Evolutionary conservation across 2,329 filamentous ascomycete genomes (phyloP), one percentile per base, ranked within the genome.

Genomic region (Aspergillus sp.): DNA sequence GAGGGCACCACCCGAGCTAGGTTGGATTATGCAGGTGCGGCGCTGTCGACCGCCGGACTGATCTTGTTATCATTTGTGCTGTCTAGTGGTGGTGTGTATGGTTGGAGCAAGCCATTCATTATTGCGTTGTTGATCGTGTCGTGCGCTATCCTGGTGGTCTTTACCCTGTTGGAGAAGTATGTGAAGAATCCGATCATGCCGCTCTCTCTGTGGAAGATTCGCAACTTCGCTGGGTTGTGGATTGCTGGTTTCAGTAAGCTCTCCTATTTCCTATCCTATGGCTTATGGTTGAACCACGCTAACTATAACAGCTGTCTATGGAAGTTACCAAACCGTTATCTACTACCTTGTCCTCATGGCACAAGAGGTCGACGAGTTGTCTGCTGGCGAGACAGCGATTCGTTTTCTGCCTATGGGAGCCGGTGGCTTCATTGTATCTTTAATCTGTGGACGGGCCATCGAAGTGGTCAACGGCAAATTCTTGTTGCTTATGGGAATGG

Each of bases 111-210:
- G 41, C 65, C 72, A 1, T 74, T 74, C 44, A 71, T 74, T 47
- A 73, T 74, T 23, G 68, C 64, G 7, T 55, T 74, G 2, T 53
- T 74, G 6, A 51, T 74, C 3, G 25, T 70, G 1, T 65, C 68
- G 4, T 55, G 74, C 17, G 63, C 55, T 1, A 53, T 74, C 45
- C 63, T 74, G 2, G 62, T 60, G 4, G 55, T 61, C 5, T 74
- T 74, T 41, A 61, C 62, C 1, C 60, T 64, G 27, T 60, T 71
- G 7, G 70, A 74, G 55, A 74, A 72, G 52, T 73, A 71, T 45
- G 66, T 72, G 17, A 50, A 60, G 12, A 73, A 74, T 44, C 71
- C 72, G 1, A 68, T 74, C 46, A 74, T 74, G 72, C 72, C 72
- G 0, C 55, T 74, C 1, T 70, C 67, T 0, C 51, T 74, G 6